phyloP scores from a whole-genome alignment of 805 yeast genomes.

The Wickerhamomyces kurtzmanii region DNA sequence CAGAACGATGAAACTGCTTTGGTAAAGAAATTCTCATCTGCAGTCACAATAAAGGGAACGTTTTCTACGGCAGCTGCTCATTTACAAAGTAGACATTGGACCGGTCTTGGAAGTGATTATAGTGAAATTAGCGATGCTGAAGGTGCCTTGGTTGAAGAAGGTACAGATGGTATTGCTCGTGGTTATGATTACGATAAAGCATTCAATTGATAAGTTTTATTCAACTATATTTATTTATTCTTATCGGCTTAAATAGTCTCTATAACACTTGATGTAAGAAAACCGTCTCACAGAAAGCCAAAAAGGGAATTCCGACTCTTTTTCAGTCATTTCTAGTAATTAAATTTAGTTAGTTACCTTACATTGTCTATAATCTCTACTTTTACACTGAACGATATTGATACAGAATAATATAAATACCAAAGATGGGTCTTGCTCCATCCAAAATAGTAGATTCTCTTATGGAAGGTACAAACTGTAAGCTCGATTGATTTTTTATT shows the following conservation, averaged over 20 bases:
- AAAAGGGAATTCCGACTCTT: no score
- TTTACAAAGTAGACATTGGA: conserved; percentile 72
- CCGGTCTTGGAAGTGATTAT: conserved; percentile 86
- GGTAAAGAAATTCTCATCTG: conserved; percentile 45
- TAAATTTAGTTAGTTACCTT: no score
- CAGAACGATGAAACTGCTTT: conserved; percentile 26
- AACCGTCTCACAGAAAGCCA: no score
- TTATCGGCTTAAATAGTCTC: no score
- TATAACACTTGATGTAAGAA: no score
- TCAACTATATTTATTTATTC: no score
- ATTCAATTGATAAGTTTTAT: no score
- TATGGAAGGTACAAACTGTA: conserved; percentile 73
- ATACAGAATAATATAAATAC: no score
- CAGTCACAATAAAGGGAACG: conserved; percentile 62
- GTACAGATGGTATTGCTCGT: conserved; percentile 82
- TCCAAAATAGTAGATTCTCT: conserved; percentile 58
- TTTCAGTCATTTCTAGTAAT: no score
- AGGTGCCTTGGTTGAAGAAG: conserved; percentile 78
- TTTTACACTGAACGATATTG: no score
- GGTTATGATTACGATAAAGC: conserved; percentile 50
- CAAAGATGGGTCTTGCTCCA: conserved; percentile 60
- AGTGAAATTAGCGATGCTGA: conserved; percentile 28
- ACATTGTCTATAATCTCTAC: no score
- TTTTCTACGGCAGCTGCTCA: conserved; percentile 82
- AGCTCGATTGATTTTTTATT: conserved; percentile 12